Evolutionary conservation across 345 rosid species (phyloP), one percentile per base, ranked within the genome.

Genomic region (Clarkia xantiana): DNA sequence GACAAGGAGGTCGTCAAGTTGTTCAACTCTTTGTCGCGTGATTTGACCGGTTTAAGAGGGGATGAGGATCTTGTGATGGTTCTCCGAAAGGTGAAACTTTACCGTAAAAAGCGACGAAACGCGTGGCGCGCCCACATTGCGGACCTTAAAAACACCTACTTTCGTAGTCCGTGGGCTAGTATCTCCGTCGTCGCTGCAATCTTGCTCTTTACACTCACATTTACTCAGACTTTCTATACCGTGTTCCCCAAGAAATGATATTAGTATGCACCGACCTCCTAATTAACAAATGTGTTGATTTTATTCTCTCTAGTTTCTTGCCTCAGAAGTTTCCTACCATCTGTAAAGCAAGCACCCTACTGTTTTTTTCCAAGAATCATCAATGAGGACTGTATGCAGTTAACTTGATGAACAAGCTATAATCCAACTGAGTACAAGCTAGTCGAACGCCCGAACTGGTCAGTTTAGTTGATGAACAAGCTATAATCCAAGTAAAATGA

Each of bases 1-100:
- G 74, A 73, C 61, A 63, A 67, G 48, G 82, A 64, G 0, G 74
- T 67, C 6, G 76, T 72, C 14, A 56, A 65, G 10, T 47, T 73
- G 18, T 76, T 76, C 74, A 76, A 70, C 58, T 70, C 76, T 0
- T 64, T 73, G 2, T 44, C 59, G 18, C 15, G 1, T 36, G 76
- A 70, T 3, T 57, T 70, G 7, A 65, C 74, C 22, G 4, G 2
- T 19, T 12, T 50, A 15, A 16, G 15, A 16, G 18, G 11, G 4
- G 53, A 34, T 9, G 8, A 42, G 16, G 9, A 4, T 18, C 19
- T 34, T 10, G 8, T n/a, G 1, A 10, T n/a, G 53, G 53, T 50
- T 14, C 42, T 13, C 40, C 3, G 15, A 3, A 10, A 34, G 42
- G 15, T 29, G 38, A 29, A 3, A 1, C 3, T 1, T 2, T 18